phyloP scores from a whole-genome alignment of 768 basidiomycete species.

The Tricholoma sp. region DNA sequence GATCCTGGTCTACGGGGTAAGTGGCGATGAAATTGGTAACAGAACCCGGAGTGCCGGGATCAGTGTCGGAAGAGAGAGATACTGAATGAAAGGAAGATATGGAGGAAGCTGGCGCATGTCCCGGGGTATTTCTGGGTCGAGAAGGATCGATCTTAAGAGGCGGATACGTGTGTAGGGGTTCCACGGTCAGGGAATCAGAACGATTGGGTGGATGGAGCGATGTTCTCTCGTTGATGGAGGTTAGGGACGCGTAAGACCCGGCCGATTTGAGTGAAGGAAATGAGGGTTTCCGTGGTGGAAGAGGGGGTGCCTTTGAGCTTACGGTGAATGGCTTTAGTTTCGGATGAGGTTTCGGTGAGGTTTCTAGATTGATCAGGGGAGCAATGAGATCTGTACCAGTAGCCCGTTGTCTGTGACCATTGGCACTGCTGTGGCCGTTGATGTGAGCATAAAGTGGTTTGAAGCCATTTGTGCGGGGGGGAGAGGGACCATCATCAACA shows the following conservation, averaged over 20 bases:
- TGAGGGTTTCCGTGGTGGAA: slow-evolving; percentile 66
- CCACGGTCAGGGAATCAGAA: slow-evolving; percentile 49
- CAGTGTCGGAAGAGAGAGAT: slow-evolving; percentile 66
- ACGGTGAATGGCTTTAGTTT: slow-evolving; percentile 26
- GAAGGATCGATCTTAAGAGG: slow-evolving; percentile 33
- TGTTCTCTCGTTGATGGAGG: slow-evolving; percentile 2
- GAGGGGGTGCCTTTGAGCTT: slow-evolving; percentile 41
- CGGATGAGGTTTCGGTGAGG: slow-evolving; percentile 37
- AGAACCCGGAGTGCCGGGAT: slow-evolving; percentile 37
- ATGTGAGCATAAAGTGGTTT: slow-evolving; percentile 2
- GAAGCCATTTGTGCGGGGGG: slow-evolving; percentile 19
- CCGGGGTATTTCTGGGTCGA: slow-evolving; percentile 27
- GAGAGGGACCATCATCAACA: slow-evolving; percentile 50
- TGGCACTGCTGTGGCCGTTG: slow-evolving; percentile 1
- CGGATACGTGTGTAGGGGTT: slow-evolving; percentile 54
- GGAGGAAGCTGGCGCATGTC: slow-evolving; percentile 62
- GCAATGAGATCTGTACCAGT: slow-evolving; percentile 16
- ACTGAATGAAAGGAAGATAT: slow-evolving; percentile 83
- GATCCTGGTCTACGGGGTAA: slow-evolving; percentile 40
- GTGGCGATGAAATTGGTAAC: slow-evolving; percentile 40
- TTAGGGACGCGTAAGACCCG: slow-evolving; percentile 29
- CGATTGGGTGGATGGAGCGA: slow-evolving; percentile 28
- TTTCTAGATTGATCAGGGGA: slow-evolving; percentile 55
- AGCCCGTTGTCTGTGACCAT: slow-evolving; percentile 20
- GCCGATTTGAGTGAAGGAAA: slow-evolving; percentile 39